phyloP scores from a whole-genome alignment of 805 yeast genomes.

The Barnettozyma botsteinii region DNA sequence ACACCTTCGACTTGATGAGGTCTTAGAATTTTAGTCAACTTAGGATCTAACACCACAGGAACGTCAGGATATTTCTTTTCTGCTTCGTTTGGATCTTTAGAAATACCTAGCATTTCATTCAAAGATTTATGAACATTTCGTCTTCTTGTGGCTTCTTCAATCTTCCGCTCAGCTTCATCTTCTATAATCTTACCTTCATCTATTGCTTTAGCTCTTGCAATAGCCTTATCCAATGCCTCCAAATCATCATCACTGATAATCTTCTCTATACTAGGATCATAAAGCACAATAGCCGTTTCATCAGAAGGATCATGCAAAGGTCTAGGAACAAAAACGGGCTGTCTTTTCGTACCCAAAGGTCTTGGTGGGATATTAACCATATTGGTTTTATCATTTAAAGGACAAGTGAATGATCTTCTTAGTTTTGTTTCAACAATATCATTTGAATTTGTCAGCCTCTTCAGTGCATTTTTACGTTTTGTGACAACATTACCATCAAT shows the following conservation, averaged over 20 bases:
- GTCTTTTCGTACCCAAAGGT: slow-evolving; percentile 76
- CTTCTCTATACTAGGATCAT: slow-evolving; percentile 87
- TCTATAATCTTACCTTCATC: slow-evolving; percentile 24
- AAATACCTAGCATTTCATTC: slow-evolving; percentile 75
- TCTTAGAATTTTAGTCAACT: slow-evolving; percentile 71
- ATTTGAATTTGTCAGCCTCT: slow-evolving; percentile 41
- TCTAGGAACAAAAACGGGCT: slow-evolving; percentile 68
- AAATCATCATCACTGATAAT: slow-evolving; percentile 24
- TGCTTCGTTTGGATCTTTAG: slow-evolving; percentile 44
- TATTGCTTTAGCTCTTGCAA: slow-evolving; percentile 23
- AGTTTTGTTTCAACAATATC: slow-evolving; percentile 35
- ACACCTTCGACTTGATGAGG: slow-evolving; percentile 98
- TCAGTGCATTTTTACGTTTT: slow-evolving; percentile 53
- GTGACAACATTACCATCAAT: slow-evolving; percentile 26
- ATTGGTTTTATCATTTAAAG: slow-evolving; percentile 38
- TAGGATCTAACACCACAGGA: slow-evolving; percentile 94
- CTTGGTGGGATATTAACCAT: slow-evolving; percentile 50
- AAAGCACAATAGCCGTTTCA: slow-evolving; percentile 89
- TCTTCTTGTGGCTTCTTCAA: slow-evolving; percentile 28
- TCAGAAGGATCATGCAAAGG: slow-evolving; percentile 94
- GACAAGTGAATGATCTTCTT: slow-evolving; percentile 51
- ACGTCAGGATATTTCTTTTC: slow-evolving; percentile 66
- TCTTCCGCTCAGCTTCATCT: slow-evolving; percentile 11
- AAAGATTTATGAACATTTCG: slow-evolving; percentile 56
- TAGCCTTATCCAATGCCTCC: slow-evolving; percentile 29